phyloP scores from a whole-genome alignment of 768 basidiomycete genomes.

The Calocybe gangraenosa region DNA sequence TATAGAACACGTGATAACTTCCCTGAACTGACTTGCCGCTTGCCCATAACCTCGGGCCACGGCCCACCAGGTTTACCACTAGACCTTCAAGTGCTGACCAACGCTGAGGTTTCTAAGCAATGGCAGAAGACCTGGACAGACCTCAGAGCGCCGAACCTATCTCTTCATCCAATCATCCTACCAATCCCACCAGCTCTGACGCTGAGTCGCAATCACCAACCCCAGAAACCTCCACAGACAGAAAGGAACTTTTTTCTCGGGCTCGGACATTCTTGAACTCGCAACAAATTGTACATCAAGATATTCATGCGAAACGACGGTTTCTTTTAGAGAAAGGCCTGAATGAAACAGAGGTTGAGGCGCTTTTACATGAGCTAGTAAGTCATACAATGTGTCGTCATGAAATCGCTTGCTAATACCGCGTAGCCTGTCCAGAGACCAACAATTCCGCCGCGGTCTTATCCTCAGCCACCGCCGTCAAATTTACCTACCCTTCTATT shows the following conservation, averaged over 20 bases:
- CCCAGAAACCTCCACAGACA: slow-evolving; percentile 18
- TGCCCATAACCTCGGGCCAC: too few relatives aligned
- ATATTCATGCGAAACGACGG: slow-evolving; percentile 47
- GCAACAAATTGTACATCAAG: slow-evolving; percentile 59
- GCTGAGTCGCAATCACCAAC: background rate
- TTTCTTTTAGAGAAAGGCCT: slow-evolving; percentile 75
- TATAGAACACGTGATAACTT: too few relatives aligned
- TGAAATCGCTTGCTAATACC: background rate
- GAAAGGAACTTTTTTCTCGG: slow-evolving; percentile 43
- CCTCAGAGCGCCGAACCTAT: too few relatives aligned
- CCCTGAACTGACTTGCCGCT: too few relatives aligned
- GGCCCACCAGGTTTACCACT: too few relatives aligned
- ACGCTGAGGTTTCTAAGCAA: too few relatives aligned
- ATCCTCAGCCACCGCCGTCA: slow-evolving; percentile 68
- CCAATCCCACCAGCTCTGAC: too few relatives aligned
- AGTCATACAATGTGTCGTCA: slow-evolving; percentile 13
- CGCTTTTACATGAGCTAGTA: slow-evolving; percentile 55
- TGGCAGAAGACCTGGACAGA: too few relatives aligned
- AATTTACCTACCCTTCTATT: slow-evolving; percentile 63
- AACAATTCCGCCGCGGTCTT: slow-evolving; percentile 64
- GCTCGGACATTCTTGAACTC: slow-evolving; percentile 66
- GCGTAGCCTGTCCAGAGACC: slow-evolving; percentile 36
- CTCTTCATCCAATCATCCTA: too few relatives aligned
- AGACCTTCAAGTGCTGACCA: too few relatives aligned
- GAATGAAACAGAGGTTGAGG: slow-evolving; percentile 53